Base-by-base conservation (phyloP, 345 rosid species). In the Ceriops tagal region DNA sequence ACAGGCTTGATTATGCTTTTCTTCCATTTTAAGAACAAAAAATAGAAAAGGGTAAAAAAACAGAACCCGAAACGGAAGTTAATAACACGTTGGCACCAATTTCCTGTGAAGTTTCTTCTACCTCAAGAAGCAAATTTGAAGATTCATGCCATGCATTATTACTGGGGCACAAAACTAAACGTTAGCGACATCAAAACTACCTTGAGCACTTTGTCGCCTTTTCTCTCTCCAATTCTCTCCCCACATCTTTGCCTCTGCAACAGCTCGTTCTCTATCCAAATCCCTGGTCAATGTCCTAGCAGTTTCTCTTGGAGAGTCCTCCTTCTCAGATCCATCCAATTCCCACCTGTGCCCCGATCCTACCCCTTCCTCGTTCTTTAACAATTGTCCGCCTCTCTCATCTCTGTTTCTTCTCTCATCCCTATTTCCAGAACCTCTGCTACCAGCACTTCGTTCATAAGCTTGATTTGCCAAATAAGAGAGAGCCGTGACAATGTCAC, bases 211-310 rank as follows among this genome's bases (percentile, higher is more conserved):
- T 62, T 83, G 98, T 80, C 93, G 71, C 69, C 93, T 83, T 81
- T 95, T 90, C 72, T 92, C 99, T 76, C 99, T 78, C 86, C 75
- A 87, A 67, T 91, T 95, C 77, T 91, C 97, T 5, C 97, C 99
- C 99, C 98, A 96, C 93, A 84, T 88, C 79, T 90, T 96, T 47
- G 99, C 98, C 75, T 96, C 99, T 0, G 98, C 99, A 64, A 96
- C 98, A 11, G 96, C 97, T 19, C 90, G 82, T 74, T 95, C 96
- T 61, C 99, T 88, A 27, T 93, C 91, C 56, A 87, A 79, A 71
- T 89, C 96, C 67, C 93, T 60, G 82, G 86, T 88, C 71, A 84
- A 64, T 43, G 86, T 83, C 79, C 89, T 83, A 1, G 79, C 84
- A 5, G 86, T 86, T 78, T 92, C 99, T 79, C 78, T 83, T 0